Base-by-base conservation (phyloP, 1,284 basidiomycete species). In the Cutaneotrichosporon cutaneum region DNA sequence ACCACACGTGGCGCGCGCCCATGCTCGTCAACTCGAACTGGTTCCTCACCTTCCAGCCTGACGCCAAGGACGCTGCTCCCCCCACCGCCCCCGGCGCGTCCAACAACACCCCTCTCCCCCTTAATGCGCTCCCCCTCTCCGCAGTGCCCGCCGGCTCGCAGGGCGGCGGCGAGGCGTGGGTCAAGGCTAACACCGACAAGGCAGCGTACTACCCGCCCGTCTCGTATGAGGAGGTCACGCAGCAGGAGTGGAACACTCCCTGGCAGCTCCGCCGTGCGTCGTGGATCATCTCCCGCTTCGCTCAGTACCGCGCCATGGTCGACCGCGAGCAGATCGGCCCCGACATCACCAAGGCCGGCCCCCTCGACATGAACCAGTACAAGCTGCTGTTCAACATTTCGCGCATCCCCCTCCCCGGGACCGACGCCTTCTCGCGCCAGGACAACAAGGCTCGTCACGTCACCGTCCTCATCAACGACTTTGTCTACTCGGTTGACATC, bases 1-100 rank as follows among this genome's bases (percentile, higher is more conserved):
- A 98, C 79, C 87, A 92, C 65, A 90, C 93, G 79, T 92, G 89
- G 88, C 86, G 94, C 51, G 86, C 86, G 1, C 92, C 95, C 0
- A 82, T 98, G 33, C 82, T 92, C 61, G 81, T 99, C 72, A 91
- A 98, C 80, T 95, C 93, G 10, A 97, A 98, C 75, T 98, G 94
- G 94, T 98, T 94, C 94, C 83, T 97, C 50, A 84, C 92, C n/a
- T 90, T 94, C 74, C 77, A 79, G 39, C 77, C 82, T 50, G 84
- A 86, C 73, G 70, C 78, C 16, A 73, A 71, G 61, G 81, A 83
- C 58, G 82, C 83, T 1, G 30, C 53, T 11, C 70, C 62, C 8
- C 73, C 76, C 35, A 68, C 68, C 8, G 70, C 70, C 54, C 54
- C 69, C 26, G 58, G 59, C n/a, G 50, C 65, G 9, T 48, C 57